These are phyloP conservation scores for Hamigera avellanea DNA, from an alignment of 495 filamentous ascomycete genomes.

Conservation along the genomic window DNA sequence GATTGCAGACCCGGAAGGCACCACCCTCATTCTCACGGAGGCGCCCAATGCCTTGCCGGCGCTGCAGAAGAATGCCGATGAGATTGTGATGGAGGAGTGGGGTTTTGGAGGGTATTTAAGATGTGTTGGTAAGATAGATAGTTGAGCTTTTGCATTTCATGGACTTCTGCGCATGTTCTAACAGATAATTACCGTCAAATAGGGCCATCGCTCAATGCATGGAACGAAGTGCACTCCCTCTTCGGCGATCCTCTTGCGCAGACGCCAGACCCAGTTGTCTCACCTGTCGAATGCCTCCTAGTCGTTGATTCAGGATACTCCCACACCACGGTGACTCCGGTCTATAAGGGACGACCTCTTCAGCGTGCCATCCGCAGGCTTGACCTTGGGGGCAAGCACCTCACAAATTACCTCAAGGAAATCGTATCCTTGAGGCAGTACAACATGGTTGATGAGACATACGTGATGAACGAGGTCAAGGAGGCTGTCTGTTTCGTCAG, in stretches of 20 bases:
- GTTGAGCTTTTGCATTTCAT: neutral
- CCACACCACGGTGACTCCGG: conserved; percentile 82
- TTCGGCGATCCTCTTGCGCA: conserved; percentile 37
- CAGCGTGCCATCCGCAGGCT: conserved; percentile 77
- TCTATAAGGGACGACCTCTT: conserved; percentile 68
- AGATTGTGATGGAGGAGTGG: conserved; percentile 97
- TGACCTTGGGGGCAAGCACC: conserved; percentile 81
- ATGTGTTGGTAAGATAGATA: conserved; percentile 36
- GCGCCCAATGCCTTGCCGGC: conserved; percentile 75
- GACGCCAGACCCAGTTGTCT: conserved; percentile 15
- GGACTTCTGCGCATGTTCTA: neutral
- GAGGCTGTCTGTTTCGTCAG: conserved; percentile 81
- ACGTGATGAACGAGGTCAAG: conserved; percentile 92
- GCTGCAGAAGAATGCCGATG: conserved; percentile 81
- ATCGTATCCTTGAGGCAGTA: conserved; percentile 83
- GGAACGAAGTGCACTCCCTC: conserved; percentile 61
- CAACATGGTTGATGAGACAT: conserved; percentile 85
- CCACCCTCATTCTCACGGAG: conserved; percentile 75
- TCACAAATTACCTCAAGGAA: conserved; percentile 92
- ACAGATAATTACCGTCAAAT: conserved; percentile 4
- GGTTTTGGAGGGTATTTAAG: conserved; percentile 83
- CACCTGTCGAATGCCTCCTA: conserved; percentile 70
- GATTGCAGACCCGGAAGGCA: conserved; percentile 50
- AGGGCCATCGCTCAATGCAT: conserved; percentile 70
- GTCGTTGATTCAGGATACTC: conserved; percentile 89